Evolutionary conservation across 805 yeast genomes (phyloP).

Genomic region (Candida alai): DNA sequence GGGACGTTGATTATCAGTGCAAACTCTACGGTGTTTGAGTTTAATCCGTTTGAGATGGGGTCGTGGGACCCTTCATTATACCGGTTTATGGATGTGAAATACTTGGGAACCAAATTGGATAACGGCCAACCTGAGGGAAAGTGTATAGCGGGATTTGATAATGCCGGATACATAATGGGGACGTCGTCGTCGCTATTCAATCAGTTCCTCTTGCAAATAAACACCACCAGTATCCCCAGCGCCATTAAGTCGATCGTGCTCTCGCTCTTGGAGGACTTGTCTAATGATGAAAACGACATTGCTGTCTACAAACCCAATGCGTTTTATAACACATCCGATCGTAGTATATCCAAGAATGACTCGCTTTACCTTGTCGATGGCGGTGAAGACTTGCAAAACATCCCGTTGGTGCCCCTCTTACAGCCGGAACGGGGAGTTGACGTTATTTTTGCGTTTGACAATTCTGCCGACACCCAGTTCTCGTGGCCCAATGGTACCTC

Average conservation of each 20-base stretch:
- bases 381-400: conserved; percentile 40
- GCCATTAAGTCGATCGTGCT: conserved; percentile 22
- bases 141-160: conserved; percentile 31
- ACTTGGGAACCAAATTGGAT: conserved; percentile 25
- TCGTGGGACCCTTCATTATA: conserved; percentile 39
- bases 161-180: conserved; percentile 38
- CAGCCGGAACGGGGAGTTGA: conserved; percentile 35
- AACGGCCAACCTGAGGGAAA: conserved; percentile 16
- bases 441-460: conserved; percentile 40
- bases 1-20: conserved; percentile 49
- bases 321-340: conserved; percentile 24
- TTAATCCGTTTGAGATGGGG: conserved; percentile 38
- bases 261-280: conserved; percentile 21
- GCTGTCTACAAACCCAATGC: conserved; percentile 42
- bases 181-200: conserved; percentile 37
- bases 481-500: conserved; percentile 45
- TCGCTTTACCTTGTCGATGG: conserved; percentile 40
- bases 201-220: conserved; percentile 24
- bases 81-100: conserved; percentile 27
- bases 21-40: conserved; percentile 60
- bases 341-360: conserved; percentile 20
- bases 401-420: conserved; percentile 39
- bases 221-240: conserved; percentile 15
- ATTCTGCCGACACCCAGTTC: conserved; percentile 35
- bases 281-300: conserved; percentile 28